Conservation (phyloP, 371 early-diverging fungal genomes). For the Neoconidiobolus thromboides region DNA sequence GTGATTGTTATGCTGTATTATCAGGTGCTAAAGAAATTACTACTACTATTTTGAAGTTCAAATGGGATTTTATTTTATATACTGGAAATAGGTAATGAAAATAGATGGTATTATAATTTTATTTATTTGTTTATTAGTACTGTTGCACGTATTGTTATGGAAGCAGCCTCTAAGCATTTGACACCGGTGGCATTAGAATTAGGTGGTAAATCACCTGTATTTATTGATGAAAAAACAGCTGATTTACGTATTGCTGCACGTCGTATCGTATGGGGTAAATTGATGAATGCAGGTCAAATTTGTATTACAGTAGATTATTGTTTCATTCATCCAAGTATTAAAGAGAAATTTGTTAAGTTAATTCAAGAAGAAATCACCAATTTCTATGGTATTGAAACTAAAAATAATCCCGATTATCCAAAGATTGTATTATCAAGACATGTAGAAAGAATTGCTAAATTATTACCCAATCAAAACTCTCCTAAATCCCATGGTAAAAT, state of each 20-base stretch:
- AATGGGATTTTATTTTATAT: slow-evolving; percentile 77
- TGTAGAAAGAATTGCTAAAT: slow-evolving; percentile 33
- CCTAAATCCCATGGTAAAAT: slow-evolving; percentile 22
- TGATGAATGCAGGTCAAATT: slow-evolving; percentile 60
- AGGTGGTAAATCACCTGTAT: slow-evolving; percentile 74
- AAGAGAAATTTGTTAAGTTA: slow-evolving; percentile 20
- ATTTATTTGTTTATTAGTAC: neutral
- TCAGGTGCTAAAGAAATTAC: slow-evolving; percentile 60
- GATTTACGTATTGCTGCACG: slow-evolving; percentile 42
- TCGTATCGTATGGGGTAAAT: slow-evolving; percentile 70
- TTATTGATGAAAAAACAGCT: slow-evolving; percentile 34
- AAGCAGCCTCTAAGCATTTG: slow-evolving; percentile 53
- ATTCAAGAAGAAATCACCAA: slow-evolving; percentile 26
- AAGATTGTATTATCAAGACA: slow-evolving; percentile 58
- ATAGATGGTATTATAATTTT: neutral
- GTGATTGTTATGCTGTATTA: slow-evolving; percentile 34
- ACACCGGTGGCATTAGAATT: slow-evolving; percentile 71
- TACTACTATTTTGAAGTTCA: slow-evolving; percentile 37
- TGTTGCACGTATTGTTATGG: slow-evolving; percentile 60
- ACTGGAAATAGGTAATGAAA: slow-evolving; percentile 47
- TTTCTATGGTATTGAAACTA: slow-evolving; percentile 30
- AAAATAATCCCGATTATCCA: slow-evolving; percentile 26
- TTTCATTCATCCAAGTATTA: slow-evolving; percentile 20
- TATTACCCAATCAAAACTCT: slow-evolving; percentile 25
- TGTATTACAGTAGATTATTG: slow-evolving; percentile 82